Conservation (phyloP, 805 yeast genomes). For the Candida methanosorbosa region DNA sequence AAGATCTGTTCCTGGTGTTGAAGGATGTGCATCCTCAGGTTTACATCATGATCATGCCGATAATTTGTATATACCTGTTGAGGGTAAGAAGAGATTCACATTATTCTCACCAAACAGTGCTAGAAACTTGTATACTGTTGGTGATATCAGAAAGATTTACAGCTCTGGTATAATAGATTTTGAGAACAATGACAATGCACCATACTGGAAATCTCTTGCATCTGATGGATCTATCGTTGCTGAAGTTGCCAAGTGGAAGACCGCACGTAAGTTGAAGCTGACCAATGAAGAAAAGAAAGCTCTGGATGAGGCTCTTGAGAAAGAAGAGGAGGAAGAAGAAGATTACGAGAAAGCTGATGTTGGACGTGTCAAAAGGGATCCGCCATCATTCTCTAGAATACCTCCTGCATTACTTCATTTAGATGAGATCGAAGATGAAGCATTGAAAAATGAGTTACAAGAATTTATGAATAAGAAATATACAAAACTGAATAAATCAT, state of each 20-base stretch:
- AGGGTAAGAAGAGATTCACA: constrained; percentile 61
- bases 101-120: constrained; percentile 59
- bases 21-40: constrained; percentile 59
- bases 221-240: constrained; percentile 54
- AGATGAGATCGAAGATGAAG: constrained; percentile 35
- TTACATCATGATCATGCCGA: constrained; percentile 79
- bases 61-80: constrained; percentile 53
- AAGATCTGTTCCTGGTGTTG: constrained; percentile 40
- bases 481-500: constrained; percentile 38
- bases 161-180: constrained; percentile 66
- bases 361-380: constrained; percentile 30
- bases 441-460: constrained; percentile 20
- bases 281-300: constrained; percentile 17
- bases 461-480: constrained; percentile 31
- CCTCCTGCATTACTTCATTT: constrained; percentile 59
- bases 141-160: constrained; percentile 42
- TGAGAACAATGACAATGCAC: constrained; percentile 41
- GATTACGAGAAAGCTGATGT: constrained; percentile 7
- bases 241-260: constrained; percentile 37
- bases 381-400: constrained; percentile 59
- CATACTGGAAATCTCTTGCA: constrained; percentile 52
- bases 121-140: constrained; percentile 51
- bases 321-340: constrained; percentile 13
- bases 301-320: constrained; percentile 17
- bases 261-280: constrained; percentile 12